Conservation (phyloP, 2,329 filamentous ascomycete species). For the Pezicula rhizophila region DNA sequence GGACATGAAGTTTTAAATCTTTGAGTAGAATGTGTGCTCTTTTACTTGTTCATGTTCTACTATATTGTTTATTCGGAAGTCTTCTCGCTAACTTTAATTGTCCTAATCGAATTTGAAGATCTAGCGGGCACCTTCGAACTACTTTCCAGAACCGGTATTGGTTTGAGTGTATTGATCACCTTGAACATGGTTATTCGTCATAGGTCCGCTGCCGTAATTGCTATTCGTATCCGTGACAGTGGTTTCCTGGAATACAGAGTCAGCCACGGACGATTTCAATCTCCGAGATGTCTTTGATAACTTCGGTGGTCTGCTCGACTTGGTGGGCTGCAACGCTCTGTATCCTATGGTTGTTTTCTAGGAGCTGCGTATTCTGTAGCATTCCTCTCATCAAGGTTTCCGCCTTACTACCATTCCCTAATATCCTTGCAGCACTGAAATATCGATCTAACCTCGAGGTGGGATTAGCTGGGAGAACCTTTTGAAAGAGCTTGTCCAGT, state of each 20-base stretch:
- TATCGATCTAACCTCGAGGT: slow-evolving; percentile 10
- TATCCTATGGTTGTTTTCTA: slow-evolving; percentile 3
- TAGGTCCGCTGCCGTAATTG: neutral
- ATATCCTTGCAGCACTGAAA: slow-evolving; percentile 8
- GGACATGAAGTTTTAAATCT: neutral
- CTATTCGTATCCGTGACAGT: neutral
- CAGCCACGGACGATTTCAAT: slow-evolving; percentile 5
- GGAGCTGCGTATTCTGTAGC: slow-evolving; percentile 10
- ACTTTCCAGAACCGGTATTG: neutral
- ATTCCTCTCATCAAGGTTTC: slow-evolving; percentile 10
- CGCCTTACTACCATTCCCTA: slow-evolving; percentile 11
- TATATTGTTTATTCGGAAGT: neutral
- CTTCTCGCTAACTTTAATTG: neutral
- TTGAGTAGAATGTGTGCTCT: neutral
- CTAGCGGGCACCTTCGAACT: neutral
- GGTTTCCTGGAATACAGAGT: neutral
- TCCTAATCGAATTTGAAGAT: neutral
- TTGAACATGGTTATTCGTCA: too few species aligned
- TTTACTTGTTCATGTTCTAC: neutral
- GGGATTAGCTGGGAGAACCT: slow-evolving; percentile 8
- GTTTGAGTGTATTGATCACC: too few species aligned
- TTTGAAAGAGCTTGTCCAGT: slow-evolving; percentile 14
- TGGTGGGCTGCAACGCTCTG: slow-evolving; percentile 6
- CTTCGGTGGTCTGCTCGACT: slow-evolving; percentile 7
- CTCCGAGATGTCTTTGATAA: slow-evolving; percentile 9